A percentile compares a stretch with the other conserved stretches of the same genome.
Conservation (phyloP, 768 basidiomycete species). For the Auriscalpium microsporum region DNA sequence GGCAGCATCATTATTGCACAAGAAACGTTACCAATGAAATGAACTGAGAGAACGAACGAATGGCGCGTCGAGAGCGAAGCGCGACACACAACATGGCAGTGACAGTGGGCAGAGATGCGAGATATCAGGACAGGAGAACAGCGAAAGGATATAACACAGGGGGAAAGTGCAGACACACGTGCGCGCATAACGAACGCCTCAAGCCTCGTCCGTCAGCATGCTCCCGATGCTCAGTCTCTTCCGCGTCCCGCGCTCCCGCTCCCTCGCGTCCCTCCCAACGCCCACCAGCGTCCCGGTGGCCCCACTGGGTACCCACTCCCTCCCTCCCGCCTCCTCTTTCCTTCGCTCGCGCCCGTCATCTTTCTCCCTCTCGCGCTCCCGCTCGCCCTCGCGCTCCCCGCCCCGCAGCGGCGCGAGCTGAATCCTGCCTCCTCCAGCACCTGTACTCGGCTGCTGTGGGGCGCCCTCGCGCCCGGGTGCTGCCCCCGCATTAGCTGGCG, state of each 20-base stretch:
- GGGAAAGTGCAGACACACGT: too few species aligned
- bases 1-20: too few species aligned
- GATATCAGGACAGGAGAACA: background rate
- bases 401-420: slow-evolving; percentile 11
- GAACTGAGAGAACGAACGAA: too few species aligned
- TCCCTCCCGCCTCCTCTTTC: background rate
- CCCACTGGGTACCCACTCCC: background rate
- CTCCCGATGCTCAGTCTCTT: slow-evolving; percentile 11
- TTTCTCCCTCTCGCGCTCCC: slow-evolving; percentile 1
- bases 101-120: background rate
- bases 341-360: slow-evolving; percentile 10
- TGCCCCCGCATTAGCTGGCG: background rate
- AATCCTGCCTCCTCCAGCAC: slow-evolving; percentile 1
- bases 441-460: background rate
- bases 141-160: too few species aligned
- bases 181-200: background rate
- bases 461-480: background rate
- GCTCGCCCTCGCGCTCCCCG: slow-evolving; percentile 4
- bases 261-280: background rate
- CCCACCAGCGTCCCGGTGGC: background rate
- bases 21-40: too few species aligned
- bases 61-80: too few species aligned
- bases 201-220: slow-evolving; percentile 1
- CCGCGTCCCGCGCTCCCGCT: background rate
- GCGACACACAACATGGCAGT: background rate